Conservation (phyloP, 169 alveolate genomes). For the Cyclospora cayetanensis region DNA sequence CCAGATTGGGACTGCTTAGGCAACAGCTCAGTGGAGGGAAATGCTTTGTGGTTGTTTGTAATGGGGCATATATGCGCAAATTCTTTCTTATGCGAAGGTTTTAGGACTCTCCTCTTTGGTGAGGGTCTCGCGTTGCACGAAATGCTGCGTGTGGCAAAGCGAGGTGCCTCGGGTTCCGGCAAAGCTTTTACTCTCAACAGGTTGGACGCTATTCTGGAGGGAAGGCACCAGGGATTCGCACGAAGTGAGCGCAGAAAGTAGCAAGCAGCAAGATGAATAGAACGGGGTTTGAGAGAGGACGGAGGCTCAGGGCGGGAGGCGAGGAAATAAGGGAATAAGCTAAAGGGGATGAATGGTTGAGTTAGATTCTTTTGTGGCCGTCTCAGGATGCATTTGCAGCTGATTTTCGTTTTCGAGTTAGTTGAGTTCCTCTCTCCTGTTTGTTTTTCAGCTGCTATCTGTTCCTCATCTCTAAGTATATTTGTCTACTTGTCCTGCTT, state of each 20-base stretch:
- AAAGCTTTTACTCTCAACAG: not conserved
- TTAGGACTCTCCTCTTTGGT: not conserved
- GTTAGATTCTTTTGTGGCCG: no score
- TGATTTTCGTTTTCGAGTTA: no score
- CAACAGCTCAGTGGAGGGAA: not conserved
- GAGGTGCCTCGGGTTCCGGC: constrained; percentile 1
- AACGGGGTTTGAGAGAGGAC: no score
- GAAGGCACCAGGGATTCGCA: not conserved
- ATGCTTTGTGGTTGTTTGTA: not conserved
- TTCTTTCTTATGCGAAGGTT: not conserved
- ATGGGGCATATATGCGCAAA: constrained; percentile 12
- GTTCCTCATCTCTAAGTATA: no score
- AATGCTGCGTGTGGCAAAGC: not conserved
- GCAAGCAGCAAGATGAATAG: no score
- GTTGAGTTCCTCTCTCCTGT: no score
- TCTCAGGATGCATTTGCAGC: no score
- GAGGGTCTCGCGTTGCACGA: not conserved
- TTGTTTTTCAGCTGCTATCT: no score
- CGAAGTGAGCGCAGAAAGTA: not conserved
- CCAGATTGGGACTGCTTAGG: constrained; percentile 2
- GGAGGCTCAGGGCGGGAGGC: no score
- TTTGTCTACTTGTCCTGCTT: not conserved
- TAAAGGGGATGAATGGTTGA: no score
- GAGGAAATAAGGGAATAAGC: no score
- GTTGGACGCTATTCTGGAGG: not conserved